Evolutionary conservation across 2,329 filamentous ascomycete genomes (phyloP).

Genomic region (Juglanconis juglandina): DNA sequence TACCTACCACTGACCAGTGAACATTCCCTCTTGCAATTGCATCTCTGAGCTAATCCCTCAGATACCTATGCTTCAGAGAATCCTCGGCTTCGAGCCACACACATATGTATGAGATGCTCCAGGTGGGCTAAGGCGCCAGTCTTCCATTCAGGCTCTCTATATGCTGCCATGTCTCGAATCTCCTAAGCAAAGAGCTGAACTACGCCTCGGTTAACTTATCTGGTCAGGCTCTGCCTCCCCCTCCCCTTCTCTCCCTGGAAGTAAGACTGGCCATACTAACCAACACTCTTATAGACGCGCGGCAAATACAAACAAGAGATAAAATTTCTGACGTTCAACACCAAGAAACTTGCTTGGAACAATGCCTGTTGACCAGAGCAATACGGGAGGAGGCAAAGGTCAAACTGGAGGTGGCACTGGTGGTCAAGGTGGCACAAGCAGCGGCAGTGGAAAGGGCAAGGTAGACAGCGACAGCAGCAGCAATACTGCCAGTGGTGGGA

Average conservation of each 20-base stretch:
- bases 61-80: too few species aligned
- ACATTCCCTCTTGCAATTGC: too few species aligned
- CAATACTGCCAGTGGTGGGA: neutral
- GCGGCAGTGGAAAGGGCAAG: neutral
- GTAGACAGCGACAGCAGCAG: neutral
- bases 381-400: neutral
- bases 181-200: neutral
- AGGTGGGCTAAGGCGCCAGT: neutral
- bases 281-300: neutral
- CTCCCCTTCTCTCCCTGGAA: neutral
- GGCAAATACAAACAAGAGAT: neutral
- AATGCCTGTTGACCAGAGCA: neutral
- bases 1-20: too few species aligned
- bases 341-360: neutral
- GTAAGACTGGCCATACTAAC: neutral
- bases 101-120: neutral
- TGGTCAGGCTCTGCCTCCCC: neutral
- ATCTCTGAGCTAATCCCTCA: too few species aligned
- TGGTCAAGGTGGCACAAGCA: neutral
- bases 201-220: neutral
- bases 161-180: neutral
- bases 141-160: neutral
- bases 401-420: neutral
- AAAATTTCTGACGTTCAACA: neutral
- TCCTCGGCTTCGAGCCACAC: too few species aligned